Evolutionary conservation across 805 yeast species (phyloP).

Genomic region (Lipomyces lipofer): DNA sequence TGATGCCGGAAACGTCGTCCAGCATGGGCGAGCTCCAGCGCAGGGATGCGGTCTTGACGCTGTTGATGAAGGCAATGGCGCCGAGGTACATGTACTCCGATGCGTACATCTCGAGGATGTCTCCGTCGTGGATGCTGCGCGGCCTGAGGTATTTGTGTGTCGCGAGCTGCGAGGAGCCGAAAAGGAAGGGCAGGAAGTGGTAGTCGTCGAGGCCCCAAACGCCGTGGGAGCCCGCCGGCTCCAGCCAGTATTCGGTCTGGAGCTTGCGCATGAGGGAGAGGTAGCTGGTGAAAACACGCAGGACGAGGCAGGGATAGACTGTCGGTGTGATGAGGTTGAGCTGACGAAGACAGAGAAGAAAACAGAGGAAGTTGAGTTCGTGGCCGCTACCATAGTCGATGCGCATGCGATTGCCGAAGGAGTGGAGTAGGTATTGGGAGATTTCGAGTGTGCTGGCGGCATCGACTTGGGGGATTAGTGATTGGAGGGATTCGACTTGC

Average conservation of each 20-base stretch:
- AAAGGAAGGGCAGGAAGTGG: slow-evolving; percentile 78
- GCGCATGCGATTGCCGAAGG: slow-evolving; percentile 82
- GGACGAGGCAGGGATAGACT: slow-evolving; percentile 49
- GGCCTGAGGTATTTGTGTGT: slow-evolving; percentile 70
- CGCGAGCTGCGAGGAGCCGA: slow-evolving; percentile 84
- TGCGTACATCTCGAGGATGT: slow-evolving; percentile 77
- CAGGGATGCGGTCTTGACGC: slow-evolving; percentile 71
- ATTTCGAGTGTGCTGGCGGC: slow-evolving; percentile 45
- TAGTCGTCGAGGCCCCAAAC: slow-evolving; percentile 99
- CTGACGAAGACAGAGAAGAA: slow-evolving; percentile 52
- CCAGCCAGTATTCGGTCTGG: slow-evolving; percentile 76
- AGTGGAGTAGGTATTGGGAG: slow-evolving; percentile 59
- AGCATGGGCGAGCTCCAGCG: slow-evolving; percentile 97
- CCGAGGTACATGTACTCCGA: slow-evolving; percentile 80
- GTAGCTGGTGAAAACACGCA: slow-evolving; percentile 68
- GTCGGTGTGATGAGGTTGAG: slow-evolving; percentile 11
- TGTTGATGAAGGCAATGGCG: slow-evolving; percentile 82
- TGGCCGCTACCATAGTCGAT: slow-evolving; percentile 99
- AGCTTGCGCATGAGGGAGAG: slow-evolving; percentile 68
- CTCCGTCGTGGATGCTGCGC: slow-evolving; percentile 77
- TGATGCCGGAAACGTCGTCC: slow-evolving; percentile 91
- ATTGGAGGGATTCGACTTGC: background rate
- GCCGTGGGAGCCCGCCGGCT: slow-evolving; percentile 98
- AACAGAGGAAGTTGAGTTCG: slow-evolving; percentile 79
- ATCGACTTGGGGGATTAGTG: slow-evolving; percentile 19